Percentiles rank a stretch among this genome's conserved stretches.
phyloP scores from a whole-genome alignment of 768 basidiomycete species.

The Boletus coccyginus region DNA sequence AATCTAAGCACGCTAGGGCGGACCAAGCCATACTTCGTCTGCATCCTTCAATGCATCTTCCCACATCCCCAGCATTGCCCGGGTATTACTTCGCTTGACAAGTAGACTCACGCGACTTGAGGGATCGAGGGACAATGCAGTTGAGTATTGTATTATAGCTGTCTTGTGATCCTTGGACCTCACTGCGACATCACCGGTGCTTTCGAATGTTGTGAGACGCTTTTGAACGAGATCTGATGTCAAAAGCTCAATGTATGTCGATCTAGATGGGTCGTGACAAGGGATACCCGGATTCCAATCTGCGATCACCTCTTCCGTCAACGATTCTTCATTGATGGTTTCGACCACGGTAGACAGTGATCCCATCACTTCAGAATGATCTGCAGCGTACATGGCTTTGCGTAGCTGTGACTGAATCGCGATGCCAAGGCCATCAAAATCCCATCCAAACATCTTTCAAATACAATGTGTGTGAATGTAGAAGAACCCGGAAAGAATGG shows the following conservation, averaged over 20 bases:
- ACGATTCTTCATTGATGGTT: neutral
- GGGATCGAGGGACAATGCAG: neutral
- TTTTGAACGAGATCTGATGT: neutral
- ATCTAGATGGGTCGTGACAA: too few relatives aligned
- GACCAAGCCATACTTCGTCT: neutral
- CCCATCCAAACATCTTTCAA: constrained; percentile 12
- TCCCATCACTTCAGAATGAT: neutral
- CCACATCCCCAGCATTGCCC: neutral
- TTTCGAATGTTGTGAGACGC: neutral
- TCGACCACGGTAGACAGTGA: neutral
- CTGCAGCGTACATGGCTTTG: neutral
- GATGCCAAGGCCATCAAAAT: constrained; percentile 4
- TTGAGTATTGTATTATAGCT: constrained; percentile 5
- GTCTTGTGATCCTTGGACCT: neutral
- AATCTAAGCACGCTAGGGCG: accelerated
- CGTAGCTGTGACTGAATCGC: neutral
- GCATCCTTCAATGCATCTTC: constrained; percentile 12
- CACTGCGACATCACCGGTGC: neutral
- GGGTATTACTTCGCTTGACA: constrained; percentile 6
- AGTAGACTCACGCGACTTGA: neutral
- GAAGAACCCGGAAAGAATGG: accelerated
- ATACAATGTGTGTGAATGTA: neutral
- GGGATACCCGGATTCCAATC: neutral
- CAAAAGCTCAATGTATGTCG: too few relatives aligned
- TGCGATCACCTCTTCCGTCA: neutral